Evolutionary conservation across 768 basidiomycete species (phyloP), one percentile per base, ranked within the genome.

Genomic region (Lentinula lateritia): DNA sequence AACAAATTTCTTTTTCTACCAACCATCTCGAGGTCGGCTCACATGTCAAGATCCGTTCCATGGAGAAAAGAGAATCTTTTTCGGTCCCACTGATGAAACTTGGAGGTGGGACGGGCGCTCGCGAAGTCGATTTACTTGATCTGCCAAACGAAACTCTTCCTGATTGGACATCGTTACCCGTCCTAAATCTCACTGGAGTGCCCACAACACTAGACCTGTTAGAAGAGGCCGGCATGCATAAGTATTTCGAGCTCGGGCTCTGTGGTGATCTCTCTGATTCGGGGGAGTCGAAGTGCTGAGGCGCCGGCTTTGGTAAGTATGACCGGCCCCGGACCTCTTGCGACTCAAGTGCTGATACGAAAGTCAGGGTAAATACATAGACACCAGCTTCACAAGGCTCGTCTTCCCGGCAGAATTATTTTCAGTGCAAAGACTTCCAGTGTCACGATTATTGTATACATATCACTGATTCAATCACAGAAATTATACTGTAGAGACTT

Each of bases 21-120:
- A 95, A 95, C 71, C 93, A 93, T 67, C 80, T 94, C 59, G 93
- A 95, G 75, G 79, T 85, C 16, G 93, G 93, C 35, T 85, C 87
- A 43, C 93, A 95, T 66, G 90, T 94, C 52, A 84, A 82, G 68
- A 77, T 78, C 48, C 75, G 78, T 20, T 82, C 85, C 16, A 74
- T 71, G 65, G 82, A 82, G 68, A 90, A 87, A 75, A 82, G 83
- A 65, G 76, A 76, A 7, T 69, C 84, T 56, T 95, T 93, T 74
- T 72, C 78, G 43, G 74, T 93, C 7, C 92, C 93, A 12, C 72
- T 94, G 65, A 84, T 94, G 85, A 67, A 68, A 28, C 71, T 85
- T 1, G 69, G 12, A 38, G 60, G 38, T 42, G 52, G 13, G 6
- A 61, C 38, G 54, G 60, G 10, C 62, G 48, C 28, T 46, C 20